phyloP scores from a whole-genome alignment of 345 rosid species.

The Schrenkiella parvula region DNA sequence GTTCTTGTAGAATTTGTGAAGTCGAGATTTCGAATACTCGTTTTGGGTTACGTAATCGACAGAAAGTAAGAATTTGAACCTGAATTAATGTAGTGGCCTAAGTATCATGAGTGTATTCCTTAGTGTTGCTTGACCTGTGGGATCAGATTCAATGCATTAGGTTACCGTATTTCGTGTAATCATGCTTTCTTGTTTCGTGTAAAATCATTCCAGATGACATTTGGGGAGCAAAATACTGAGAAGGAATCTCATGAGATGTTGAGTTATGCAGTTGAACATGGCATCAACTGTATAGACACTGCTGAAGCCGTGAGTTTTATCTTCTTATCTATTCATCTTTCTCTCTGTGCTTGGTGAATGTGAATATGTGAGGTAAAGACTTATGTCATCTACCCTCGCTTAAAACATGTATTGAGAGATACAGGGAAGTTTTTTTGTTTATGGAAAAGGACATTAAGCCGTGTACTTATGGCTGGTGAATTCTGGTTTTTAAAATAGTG shows the following conservation, averaged over 20 bases:
- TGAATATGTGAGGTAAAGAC: neutral
- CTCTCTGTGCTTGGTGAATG: neutral
- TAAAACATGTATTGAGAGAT: neutral
- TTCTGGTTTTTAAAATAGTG: neutral
- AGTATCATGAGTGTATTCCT: neutral
- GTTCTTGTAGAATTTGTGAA: neutral
- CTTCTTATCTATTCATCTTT: neutral
- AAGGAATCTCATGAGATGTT: slow-evolving; percentile 81
- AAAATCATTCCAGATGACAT: slow-evolving; percentile 62
- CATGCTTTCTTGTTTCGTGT: neutral
- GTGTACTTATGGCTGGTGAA: neutral
- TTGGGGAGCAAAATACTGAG: slow-evolving; percentile 87
- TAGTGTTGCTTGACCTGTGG: neutral
- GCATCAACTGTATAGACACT: slow-evolving; percentile 78
- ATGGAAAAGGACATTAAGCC: neutral
- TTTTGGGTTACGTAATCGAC: neutral
- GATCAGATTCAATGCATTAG: neutral
- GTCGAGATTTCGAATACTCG: neutral
- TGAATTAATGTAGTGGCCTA: slow-evolving; percentile 25
- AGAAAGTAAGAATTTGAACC: neutral
- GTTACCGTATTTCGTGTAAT: neutral
- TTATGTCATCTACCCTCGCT: neutral
- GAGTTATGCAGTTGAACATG: slow-evolving; percentile 60
- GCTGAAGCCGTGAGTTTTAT: slow-evolving; percentile 64
- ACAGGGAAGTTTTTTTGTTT: neutral